phyloP scores from a whole-genome alignment of 495 filamentous ascomycete species.

The Tuber microsphaerosporum region DNA sequence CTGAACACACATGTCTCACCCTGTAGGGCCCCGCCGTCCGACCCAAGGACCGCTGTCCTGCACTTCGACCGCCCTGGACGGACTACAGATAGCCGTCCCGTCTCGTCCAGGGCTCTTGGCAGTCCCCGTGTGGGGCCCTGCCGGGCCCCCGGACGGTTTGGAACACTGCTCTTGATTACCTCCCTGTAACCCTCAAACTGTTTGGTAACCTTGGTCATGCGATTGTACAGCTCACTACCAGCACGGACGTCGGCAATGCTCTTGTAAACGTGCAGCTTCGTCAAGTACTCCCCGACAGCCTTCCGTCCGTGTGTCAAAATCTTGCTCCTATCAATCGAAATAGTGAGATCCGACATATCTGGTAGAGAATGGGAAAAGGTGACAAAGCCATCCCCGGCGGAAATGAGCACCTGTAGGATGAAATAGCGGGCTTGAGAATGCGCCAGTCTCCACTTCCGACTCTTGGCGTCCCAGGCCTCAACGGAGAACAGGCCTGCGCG shows the following conservation, averaged over 20 bases:
- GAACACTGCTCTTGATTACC: constrained; percentile 73
- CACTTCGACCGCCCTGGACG: too few species aligned
- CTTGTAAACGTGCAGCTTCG: constrained; percentile 89
- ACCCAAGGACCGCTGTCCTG: too few species aligned
- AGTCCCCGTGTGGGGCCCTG: too few species aligned
- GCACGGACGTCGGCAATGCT: constrained; percentile 72
- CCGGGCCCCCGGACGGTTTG: too few species aligned
- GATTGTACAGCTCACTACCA: constrained; percentile 68
- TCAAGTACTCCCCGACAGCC: constrained; percentile 80
- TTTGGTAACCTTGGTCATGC: constrained; percentile 70
- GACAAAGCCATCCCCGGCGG: constrained; percentile 73
- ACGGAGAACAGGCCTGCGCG: too few species aligned
- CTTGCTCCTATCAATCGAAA: constrained; percentile 73
- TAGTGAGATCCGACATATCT: constrained; percentile 74
- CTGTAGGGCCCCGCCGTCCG: too few species aligned
- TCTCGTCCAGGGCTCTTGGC: too few species aligned
- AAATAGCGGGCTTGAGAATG: constrained; percentile 92
- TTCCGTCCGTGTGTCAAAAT: constrained; percentile 62
- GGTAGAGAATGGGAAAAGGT: constrained; percentile 64
- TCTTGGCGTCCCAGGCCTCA: constrained; percentile 45
- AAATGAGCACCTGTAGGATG: constrained; percentile 74
- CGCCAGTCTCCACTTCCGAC: constrained; percentile 83
- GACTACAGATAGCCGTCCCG: too few species aligned
- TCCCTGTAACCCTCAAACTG: constrained; percentile 68
- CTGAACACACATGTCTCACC: too few species aligned